Conservation (phyloP, 352 stramenopile species). For the Pythium grandisporangium region DNA sequence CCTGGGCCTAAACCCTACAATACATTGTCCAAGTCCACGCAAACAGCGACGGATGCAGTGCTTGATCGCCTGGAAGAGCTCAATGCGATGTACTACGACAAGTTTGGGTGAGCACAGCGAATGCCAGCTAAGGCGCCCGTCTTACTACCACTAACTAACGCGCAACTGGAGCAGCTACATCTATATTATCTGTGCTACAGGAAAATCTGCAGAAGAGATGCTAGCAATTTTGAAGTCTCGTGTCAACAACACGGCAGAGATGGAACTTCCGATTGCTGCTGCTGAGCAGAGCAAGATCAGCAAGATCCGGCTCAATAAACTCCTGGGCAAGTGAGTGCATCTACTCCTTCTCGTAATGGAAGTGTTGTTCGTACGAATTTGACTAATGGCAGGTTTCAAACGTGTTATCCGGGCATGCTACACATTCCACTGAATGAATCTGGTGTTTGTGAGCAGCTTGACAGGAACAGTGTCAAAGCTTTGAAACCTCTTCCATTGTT, state of each 20-base stretch:
- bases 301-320: constrained; percentile 55
- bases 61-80: constrained; percentile 53
- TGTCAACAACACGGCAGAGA: constrained; percentile 25
- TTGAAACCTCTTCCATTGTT: too few species aligned
- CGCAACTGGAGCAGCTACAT: constrained; percentile 33
- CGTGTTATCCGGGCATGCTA: too few species aligned
- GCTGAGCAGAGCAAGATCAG: constrained; percentile 75
- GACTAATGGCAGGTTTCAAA: too few species aligned
- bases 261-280: constrained; percentile 49
- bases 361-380: too few species aligned
- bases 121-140: not conserved
- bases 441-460: too few species aligned
- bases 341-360: too few species aligned
- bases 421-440: too few species aligned
- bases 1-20: too few species aligned
- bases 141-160: not conserved
- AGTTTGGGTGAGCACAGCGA: constrained; percentile 31
- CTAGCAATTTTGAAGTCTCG: constrained; percentile 55
- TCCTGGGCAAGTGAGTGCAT: constrained; percentile 38
- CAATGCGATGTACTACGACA: constrained; percentile 59
- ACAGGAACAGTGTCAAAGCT: too few species aligned
- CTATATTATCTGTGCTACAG: constrained; percentile 75
- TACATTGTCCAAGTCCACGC: constrained; percentile 44
- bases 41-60: constrained; percentile 29
- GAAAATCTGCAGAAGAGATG: constrained; percentile 72